Conservation (phyloP, 139 green algal genomes). For the Eudorina sp. region DNA sequence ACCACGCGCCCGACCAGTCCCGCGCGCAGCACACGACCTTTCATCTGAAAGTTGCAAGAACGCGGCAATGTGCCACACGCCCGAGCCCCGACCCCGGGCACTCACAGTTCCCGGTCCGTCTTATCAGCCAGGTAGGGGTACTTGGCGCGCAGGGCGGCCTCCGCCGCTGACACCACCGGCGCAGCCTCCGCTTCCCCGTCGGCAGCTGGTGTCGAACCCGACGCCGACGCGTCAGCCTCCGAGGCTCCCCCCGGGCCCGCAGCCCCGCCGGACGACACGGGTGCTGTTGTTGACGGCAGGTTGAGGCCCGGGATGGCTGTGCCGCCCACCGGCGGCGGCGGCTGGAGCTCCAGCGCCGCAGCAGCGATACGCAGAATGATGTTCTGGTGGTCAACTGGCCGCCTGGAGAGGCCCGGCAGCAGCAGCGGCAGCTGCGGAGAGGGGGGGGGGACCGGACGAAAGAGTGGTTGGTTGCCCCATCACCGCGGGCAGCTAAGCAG, state of each 20-base stretch:
- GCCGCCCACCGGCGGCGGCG: constrained; percentile 20
- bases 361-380: constrained; percentile 79
- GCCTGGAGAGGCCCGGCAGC: constrained; percentile 60
- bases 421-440: constrained; percentile 70
- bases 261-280: background rate
- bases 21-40: too few species aligned
- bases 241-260: background rate
- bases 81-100: background rate
- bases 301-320: constrained; percentile 1
- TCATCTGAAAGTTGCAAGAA: too few species aligned
- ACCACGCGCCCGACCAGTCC: too few species aligned
- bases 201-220: background rate
- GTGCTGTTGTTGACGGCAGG: background rate
- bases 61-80: too few species aligned
- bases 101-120: constrained; percentile 15
- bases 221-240: background rate
- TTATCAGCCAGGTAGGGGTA: background rate
- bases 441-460: background rate
- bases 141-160: background rate
- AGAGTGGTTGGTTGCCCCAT: too few species aligned
- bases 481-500: too few species aligned
- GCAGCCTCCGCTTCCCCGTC: background rate
- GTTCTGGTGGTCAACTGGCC: constrained; percentile 65
- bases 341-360: constrained; percentile 55
- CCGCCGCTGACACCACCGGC: background rate